A percentile compares a stretch with the other conserved stretches of the same genome.
phyloP scores from a whole-genome alignment of 148 eudicot species.

The Rhododendron ferrugineum region DNA sequence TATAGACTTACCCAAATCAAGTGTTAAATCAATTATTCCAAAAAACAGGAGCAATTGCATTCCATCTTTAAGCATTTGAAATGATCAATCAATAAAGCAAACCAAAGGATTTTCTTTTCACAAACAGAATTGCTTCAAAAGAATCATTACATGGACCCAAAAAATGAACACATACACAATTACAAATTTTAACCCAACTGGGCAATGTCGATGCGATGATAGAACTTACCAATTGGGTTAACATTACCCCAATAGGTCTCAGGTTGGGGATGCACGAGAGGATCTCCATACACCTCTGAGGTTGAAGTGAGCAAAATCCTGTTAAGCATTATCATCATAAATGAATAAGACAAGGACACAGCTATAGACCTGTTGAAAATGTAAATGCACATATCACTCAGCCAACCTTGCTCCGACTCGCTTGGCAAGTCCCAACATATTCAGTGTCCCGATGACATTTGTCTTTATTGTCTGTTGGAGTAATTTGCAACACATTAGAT shows the following conservation, averaged over 20 bases:
- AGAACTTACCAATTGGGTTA: slow-evolving; percentile 78
- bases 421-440: slow-evolving; percentile 98
- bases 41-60: neutral
- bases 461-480: slow-evolving; percentile 85
- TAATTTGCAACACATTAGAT: neutral
- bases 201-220: neutral
- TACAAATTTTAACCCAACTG: neutral
- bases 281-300: slow-evolving; percentile 93
- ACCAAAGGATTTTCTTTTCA: neutral
- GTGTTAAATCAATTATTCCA: neutral
- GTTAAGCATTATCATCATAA: slow-evolving; percentile 12
- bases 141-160: neutral
- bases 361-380: neutral
- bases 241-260: slow-evolving; percentile 99
- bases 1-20: neutral
- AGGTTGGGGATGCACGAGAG: slow-evolving; percentile 79
- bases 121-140: neutral
- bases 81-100: neutral
- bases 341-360: neutral
- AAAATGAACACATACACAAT: neutral
- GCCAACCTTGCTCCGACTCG: slow-evolving; percentile 95
- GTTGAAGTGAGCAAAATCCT: slow-evolving; percentile 90
- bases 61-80: neutral
- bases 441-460: slow-evolving; percentile 92
- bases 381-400: neutral